A percentile compares a stretch with the other conserved stretches of the same genome.
These are phyloP conservation scores for Achaetomium macrosporum DNA, from an alignment of 2,329 filamentous ascomycete species.

Conservation along the genomic window DNA sequence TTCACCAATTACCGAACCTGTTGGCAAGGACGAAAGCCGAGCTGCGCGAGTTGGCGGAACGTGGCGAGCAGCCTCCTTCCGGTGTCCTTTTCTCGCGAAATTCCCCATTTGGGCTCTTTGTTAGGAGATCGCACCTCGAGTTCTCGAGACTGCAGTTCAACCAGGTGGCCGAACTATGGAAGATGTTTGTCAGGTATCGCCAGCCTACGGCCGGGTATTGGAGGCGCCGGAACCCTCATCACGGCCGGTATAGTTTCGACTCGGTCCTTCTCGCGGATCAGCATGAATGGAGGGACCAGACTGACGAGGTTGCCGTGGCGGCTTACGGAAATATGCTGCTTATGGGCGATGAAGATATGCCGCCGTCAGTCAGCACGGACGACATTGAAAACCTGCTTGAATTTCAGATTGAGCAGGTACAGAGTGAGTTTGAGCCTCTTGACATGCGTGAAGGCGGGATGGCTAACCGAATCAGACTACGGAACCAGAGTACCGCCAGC, in stretches of 20 bases:
- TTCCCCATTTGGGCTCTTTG: slow-evolving; percentile 76
- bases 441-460: not conserved
- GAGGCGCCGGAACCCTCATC: slow-evolving; percentile 55
- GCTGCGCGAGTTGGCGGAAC: slow-evolving; percentile 48
- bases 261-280: slow-evolving; percentile 47
- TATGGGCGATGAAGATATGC: slow-evolving; percentile 29
- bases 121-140: slow-evolving; percentile 71
- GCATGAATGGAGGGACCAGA: slow-evolving; percentile 42
- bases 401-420: slow-evolving; percentile 83
- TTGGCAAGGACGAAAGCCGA: slow-evolving; percentile 60
- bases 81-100: slow-evolving; percentile 61
- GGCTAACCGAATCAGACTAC: slow-evolving; percentile 45
- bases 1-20: slow-evolving; percentile 52
- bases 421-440: slow-evolving; percentile 48
- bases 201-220: slow-evolving; percentile 65
- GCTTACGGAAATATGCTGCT: slow-evolving; percentile 49
- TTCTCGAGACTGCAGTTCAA: slow-evolving; percentile 76
- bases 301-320: slow-evolving; percentile 29
- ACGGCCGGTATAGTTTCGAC: slow-evolving; percentile 54
- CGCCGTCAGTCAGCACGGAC: slow-evolving; percentile 60
- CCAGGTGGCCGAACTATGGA: slow-evolving; percentile 74
- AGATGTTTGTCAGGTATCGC: slow-evolving; percentile 72
- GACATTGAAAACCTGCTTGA: slow-evolving; percentile 77
- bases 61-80: slow-evolving; percentile 42
- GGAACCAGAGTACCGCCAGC: slow-evolving; percentile 72